These are phyloP conservation scores for Capronia epimyces DNA, from an alignment of 2,329 filamentous ascomycete genomes.

Conservation along the genomic window DNA sequence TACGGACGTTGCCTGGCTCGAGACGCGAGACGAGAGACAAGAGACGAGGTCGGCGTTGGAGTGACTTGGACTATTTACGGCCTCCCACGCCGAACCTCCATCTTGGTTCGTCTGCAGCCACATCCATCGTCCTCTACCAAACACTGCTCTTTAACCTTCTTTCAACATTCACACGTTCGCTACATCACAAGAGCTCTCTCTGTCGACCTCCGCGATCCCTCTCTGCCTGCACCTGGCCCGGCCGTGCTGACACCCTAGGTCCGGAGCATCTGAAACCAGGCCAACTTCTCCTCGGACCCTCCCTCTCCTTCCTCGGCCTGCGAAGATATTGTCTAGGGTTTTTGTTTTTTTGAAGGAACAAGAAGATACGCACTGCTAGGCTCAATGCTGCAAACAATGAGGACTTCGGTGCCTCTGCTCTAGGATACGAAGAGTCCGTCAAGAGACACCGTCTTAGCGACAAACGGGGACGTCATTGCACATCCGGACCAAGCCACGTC, in stretches of 20 bases:
- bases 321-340: neutral
- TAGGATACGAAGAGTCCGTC: conserved; percentile 9
- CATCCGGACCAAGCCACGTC: conserved; percentile 18
- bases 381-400: conserved; percentile 19
- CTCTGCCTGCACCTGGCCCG: neutral
- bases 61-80: neutral
- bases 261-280: conserved; percentile 1
- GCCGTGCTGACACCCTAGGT: neutral
- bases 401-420: conserved; percentile 5
- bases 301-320: neutral
- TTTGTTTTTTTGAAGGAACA: neutral
- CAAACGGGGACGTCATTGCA: conserved; percentile 16
- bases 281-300: conserved; percentile 4
- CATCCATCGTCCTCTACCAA: neutral
- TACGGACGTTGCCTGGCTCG: neutral
- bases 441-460: conserved; percentile 5
- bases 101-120: conserved; percentile 3
- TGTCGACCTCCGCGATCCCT: neutral
- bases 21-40: conserved; percentile 1
- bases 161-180: conserved; percentile 1
- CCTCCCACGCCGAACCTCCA: neutral
- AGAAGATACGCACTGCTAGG: conserved; percentile 3
- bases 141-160: neutral
- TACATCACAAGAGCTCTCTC: neutral
- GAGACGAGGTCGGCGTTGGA: neutral